Base-by-base conservation (phyloP, 208 protist genomes). In the Endotrypanum monterogeii region DNA sequence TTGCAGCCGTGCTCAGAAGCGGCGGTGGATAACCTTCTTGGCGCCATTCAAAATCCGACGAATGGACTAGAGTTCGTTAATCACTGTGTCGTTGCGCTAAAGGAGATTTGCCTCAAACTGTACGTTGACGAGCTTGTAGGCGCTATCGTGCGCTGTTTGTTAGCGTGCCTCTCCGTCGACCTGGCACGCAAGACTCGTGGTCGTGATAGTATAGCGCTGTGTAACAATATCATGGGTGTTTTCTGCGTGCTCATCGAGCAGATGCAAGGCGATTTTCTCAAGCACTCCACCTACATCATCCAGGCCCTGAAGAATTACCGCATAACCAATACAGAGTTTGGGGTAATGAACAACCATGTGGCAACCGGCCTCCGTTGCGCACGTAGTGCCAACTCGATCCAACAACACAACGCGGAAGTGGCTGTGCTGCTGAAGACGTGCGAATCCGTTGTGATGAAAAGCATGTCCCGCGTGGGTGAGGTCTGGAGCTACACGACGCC, bases 251-350 rank as follows among this genome's bases (percentile, higher is more conserved):
- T 96, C 6, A 76, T 88, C 39, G 79, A 85, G 44, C 71, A 86
- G 70, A 61, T 94, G 46, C 92, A 96, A 76, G 74, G 74, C 39
- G 86, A 94, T 35, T 97, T 97, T 69, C 74, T 95, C 39, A 94
- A 93, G 77, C 88, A 91, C 78, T 84, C 90, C 28, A 76, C 82
- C 3, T 86, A 91, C 69, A 83, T 97, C 32, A 83, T 86, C 9
- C 83, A 88, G 44, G 80, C 84, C 3, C 72, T 97, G 18, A 97
- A 94, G 65, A 84, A 86, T 35, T 86, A 88, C 71, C 76, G 80
- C 54, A 84, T 94, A 46, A 85, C 80, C 7, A 84, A 85, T 72
- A 70, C 71, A 1, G 87, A 94, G 65, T 94, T 93, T 63, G 83
- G 71, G 5, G 69, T 71, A n/a, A 83, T 94, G 63, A 87, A 92